Evolutionary conservation across 768 basidiomycete genomes (phyloP), one percentile per base, ranked within the genome.

Genomic region (Leccinum variicolor): DNA sequence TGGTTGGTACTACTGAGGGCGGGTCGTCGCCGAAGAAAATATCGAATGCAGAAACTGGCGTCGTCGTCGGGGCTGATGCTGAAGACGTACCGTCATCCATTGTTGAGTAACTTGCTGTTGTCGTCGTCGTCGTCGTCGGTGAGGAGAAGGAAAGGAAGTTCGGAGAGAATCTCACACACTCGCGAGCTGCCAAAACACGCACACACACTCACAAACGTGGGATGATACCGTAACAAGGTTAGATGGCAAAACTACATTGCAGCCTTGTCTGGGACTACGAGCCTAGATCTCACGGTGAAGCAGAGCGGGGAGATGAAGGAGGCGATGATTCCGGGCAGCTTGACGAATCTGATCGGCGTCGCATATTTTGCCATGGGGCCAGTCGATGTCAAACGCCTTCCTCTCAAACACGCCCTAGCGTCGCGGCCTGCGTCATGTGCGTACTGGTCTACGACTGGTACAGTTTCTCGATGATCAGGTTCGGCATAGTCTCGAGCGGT

Each of bases 11-110:
- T 63, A 69, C 69, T 63, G 69, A n/a, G 58, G 64, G 70, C 61
- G 70, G 62, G 61, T 53, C 60, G 65, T 69, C 63, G 73, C 70
- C 73, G 68, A 75, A 75, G 73, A 76, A 72, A 68, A 74, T 58
- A 70, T 65, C 71, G 74, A 75, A 72, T 68, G 73, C 65, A 77
- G 75, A 75, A 75, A 73, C 79, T 72, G 84, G 77, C 77, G 75
- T 73, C 71, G 85, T 77, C 74, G 85, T 76, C 79, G 86, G 78
- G 76, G 84, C 77, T 82, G 84, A 86, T 86, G 86, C 79, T 87
- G 87, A 81, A 72, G 77, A 89, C 87, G 87, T 89, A 89, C 87
- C 87, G 85, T 89, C 80, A 80, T 80, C 79, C 79, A 80, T 80
- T 67, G 71, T 73, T 77, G 77, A 64, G 50, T 64, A 53, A 55